These are phyloP conservation scores for Emmonsia crescens DNA, from an alignment of 2,329 filamentous ascomycete species.

Conservation along the genomic window DNA sequence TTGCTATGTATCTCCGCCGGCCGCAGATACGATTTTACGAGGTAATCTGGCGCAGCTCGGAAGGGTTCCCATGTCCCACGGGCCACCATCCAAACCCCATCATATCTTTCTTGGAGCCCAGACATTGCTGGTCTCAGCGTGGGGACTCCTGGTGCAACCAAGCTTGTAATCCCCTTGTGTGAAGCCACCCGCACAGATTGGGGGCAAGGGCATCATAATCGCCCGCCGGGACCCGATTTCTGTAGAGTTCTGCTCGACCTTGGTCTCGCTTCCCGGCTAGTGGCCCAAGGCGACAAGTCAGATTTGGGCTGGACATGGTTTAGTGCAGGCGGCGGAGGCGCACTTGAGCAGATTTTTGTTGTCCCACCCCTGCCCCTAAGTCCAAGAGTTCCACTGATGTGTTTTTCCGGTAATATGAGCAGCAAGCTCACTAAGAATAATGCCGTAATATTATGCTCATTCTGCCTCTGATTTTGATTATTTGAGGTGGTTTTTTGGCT, in stretches of 20 bases:
- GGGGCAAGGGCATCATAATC: no score
- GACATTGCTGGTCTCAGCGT: not conserved
- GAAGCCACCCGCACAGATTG: not conserved
- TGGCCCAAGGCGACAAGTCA: not conserved
- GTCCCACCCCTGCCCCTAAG: not conserved
- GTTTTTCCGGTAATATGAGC: not conserved
- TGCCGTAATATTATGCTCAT: constrained; percentile 4
- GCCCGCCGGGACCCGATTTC: not conserved
- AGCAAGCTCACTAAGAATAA: not conserved
- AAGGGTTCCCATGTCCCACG: not conserved
- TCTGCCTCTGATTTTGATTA: not conserved
- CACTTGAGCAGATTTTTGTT: not conserved
- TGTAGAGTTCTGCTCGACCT: not conserved
- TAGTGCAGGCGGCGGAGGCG: not conserved
- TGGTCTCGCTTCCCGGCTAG: not conserved
- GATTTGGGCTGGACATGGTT: not conserved
- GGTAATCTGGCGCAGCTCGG: not conserved
- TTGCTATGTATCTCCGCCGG: not conserved
- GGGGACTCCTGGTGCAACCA: not conserved
- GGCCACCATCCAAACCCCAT: no score
- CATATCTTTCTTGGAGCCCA: not conserved
- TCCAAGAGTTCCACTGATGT: not conserved
- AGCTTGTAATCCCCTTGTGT: no score
- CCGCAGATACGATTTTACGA: not conserved
- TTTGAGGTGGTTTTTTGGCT: no score